Evolutionary conservation across 2,329 filamentous ascomycete genomes (phyloP).

Genomic region (Calonectria leucothoes): DNA sequence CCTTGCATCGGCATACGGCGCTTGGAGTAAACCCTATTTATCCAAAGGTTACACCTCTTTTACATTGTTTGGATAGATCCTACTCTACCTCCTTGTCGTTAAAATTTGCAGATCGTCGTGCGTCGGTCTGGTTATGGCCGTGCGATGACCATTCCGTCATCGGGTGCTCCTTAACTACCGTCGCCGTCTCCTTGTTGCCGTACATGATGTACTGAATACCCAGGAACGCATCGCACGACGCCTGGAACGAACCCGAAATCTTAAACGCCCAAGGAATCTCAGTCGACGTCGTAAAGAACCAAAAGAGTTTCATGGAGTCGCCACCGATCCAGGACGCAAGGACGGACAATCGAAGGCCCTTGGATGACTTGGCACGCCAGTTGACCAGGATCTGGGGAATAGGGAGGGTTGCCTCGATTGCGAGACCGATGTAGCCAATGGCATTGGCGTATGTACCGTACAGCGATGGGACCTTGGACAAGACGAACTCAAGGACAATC

Average conservation of each 20-base stretch:
- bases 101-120: conserved; percentile 52
- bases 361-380: conserved; percentile 74
- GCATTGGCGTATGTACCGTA: conserved; percentile 74
- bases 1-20: background rate
- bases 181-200: conserved; percentile 59
- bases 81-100: conserved; percentile 48
- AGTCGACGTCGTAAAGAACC: conserved; percentile 79
- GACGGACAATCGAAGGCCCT: conserved; percentile 81
- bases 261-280: conserved; percentile 84
- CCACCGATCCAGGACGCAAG: conserved; percentile 82
- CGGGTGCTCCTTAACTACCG: conserved; percentile 51
- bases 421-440: conserved; percentile 80
- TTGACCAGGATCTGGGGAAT: conserved; percentile 84
- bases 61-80: conserved; percentile 14
- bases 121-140: conserved; percentile 52
- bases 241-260: conserved; percentile 84
- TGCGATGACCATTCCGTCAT: conserved; percentile 50
- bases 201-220: conserved; percentile 81
- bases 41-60: conserved; percentile 23
- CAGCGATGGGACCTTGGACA: conserved; percentile 67
- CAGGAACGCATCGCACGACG: conserved; percentile 78
- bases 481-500: conserved; percentile 73
- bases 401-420: conserved; percentile 84
- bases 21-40: conserved; percentile 23
- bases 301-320: conserved; percentile 89